These are phyloP conservation scores for Stereum hirsutum DNA, from an alignment of 1,284 basidiomycete species.

Conservation along the genomic window DNA sequence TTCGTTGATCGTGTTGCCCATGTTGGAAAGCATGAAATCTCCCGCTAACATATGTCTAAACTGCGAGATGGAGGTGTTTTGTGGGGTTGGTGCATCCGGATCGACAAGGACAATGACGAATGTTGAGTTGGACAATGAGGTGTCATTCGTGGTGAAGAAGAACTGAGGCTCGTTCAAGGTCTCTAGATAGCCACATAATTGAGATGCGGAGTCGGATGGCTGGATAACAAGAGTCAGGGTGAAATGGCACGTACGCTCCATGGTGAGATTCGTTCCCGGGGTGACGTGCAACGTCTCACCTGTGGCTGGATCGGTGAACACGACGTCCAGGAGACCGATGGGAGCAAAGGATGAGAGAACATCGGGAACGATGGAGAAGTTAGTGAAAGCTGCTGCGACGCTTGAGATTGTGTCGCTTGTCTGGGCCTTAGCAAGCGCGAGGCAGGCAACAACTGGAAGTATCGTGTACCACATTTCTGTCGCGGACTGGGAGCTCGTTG, in stretches of 20 bases:
- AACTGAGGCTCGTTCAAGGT: constrained; percentile 27
- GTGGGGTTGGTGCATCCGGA: constrained; percentile 39
- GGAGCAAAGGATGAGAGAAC: constrained; percentile 31
- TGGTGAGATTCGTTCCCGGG: constrained; percentile 29
- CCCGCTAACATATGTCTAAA: constrained; percentile 37
- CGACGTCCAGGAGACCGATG: constrained; percentile 23
- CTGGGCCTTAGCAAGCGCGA: too few species aligned
- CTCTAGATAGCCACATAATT: constrained; percentile 19
- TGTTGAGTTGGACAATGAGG: constrained; percentile 17
- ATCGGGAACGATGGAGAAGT: constrained; percentile 31
- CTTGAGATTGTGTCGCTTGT: constrained; percentile 18
- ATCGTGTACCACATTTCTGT: background rate
- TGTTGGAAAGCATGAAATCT: constrained; percentile 27
- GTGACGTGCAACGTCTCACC: constrained; percentile 21
- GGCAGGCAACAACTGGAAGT: too few species aligned
- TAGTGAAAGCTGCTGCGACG: constrained; percentile 27
- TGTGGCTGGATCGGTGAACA: constrained; percentile 21
- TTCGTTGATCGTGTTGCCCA: constrained; percentile 10
- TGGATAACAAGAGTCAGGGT: background rate
- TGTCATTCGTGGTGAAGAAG: constrained; percentile 22
- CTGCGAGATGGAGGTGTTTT: constrained; percentile 28
- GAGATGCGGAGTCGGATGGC: background rate
- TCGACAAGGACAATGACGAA: constrained; percentile 39
- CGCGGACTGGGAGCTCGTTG: too few species aligned
- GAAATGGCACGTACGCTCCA: constrained; percentile 26